Evolutionary conservation across 2,329 filamentous ascomycete genomes (phyloP).

Genomic region (Fusarium luffae): DNA sequence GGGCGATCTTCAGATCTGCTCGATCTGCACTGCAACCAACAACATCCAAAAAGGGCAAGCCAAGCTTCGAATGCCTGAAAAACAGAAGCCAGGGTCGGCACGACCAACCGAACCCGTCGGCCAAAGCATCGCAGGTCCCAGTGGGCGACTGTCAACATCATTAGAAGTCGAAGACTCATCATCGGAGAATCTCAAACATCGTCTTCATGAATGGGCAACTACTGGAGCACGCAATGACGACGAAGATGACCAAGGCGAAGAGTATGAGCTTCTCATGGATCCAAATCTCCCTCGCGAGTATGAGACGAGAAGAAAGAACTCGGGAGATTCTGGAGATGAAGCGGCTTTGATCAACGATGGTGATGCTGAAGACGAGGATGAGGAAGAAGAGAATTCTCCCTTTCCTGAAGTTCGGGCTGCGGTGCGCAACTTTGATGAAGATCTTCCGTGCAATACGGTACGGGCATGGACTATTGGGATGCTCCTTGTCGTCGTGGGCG

Average conservation of each 20-base stretch:
- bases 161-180: conserved; percentile 40
- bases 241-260: conserved; percentile 60
- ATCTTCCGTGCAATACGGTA: conserved; percentile 73
- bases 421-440: conserved; percentile 72
- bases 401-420: conserved; percentile 75
- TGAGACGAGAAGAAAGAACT: conserved; percentile 47
- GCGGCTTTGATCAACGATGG: conserved; percentile 41
- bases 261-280: conserved; percentile 68
- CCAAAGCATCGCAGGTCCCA: conserved; percentile 40
- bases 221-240: conserved; percentile 54
- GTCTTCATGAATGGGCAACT: conserved; percentile 56
- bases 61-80: conserved; percentile 13
- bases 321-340: conserved; percentile 39
- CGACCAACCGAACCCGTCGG: conserved; percentile 39
- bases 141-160: conserved; percentile 45
- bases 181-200: conserved; percentile 45
- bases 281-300: conserved; percentile 62
- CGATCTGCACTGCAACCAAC: neutral
- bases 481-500: conserved; percentile 65
- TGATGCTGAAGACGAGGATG: conserved; percentile 52
- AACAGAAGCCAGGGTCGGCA: conserved; percentile 10
- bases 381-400: conserved; percentile 61
- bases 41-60: neutral
- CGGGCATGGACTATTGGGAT: conserved; percentile 73
- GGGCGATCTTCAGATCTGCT: neutral